These are phyloP conservation scores for Nemania diffusa DNA, from an alignment of 2,329 filamentous ascomycete genomes.

Conservation along the genomic window DNA sequence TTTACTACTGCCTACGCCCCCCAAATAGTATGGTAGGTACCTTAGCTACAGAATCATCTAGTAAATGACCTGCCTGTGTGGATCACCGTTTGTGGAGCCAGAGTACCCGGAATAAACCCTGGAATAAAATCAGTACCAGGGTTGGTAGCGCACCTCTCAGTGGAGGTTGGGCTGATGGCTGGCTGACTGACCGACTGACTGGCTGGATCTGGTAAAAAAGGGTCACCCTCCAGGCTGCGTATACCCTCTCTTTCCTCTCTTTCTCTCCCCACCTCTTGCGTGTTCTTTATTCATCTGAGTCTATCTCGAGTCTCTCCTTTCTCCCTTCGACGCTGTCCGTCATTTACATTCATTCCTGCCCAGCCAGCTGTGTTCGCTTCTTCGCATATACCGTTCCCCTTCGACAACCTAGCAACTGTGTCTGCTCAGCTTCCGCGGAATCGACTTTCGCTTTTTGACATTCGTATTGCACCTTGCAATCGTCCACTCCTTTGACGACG, in stretches of 20 bases:
- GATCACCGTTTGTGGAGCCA: slow-evolving; percentile 37
- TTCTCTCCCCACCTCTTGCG: slow-evolving; percentile 43
- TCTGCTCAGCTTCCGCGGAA: slow-evolving; percentile 49
- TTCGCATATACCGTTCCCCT: slow-evolving; percentile 38
- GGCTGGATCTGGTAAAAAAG: slow-evolving; percentile 38
- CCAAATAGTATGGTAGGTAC: background rate
- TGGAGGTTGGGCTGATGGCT: slow-evolving; percentile 20
- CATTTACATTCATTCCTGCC: slow-evolving; percentile 47
- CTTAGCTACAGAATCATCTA: background rate
- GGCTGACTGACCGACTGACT: slow-evolving; percentile 8
- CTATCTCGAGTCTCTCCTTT: slow-evolving; percentile 51
- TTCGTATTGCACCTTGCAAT: slow-evolving; percentile 46
- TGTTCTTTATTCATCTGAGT: slow-evolving; percentile 47
- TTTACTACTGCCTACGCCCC: slow-evolving; percentile 6
- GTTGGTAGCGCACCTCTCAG: background rate
- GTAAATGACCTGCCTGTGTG: background rate
- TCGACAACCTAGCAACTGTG: slow-evolving; percentile 44
- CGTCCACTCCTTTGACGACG: slow-evolving; percentile 49
- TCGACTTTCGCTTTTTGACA: slow-evolving; percentile 51
- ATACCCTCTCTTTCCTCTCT: slow-evolving; percentile 40
- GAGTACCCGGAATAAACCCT: slow-evolving; percentile 34
- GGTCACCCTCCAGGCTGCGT: slow-evolving; percentile 24
- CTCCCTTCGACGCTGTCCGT: slow-evolving; percentile 46
- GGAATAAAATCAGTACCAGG: slow-evolving; percentile 21
- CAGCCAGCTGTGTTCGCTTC: slow-evolving; percentile 46